Conservation (phyloP, 2,329 filamentous ascomycete species). For the Cercospora berteroae region DNA sequence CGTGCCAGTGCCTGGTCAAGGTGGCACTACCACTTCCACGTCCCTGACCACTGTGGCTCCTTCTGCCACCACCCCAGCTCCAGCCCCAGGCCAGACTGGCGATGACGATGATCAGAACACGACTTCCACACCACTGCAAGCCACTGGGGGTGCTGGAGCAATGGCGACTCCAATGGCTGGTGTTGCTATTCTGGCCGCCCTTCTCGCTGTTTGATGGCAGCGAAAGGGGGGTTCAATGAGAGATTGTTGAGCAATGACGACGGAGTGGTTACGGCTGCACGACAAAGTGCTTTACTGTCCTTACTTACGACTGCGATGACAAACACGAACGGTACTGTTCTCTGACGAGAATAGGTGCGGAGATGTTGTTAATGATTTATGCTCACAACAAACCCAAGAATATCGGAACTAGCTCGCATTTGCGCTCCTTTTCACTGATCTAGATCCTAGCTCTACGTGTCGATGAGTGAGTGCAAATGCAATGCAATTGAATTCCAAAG, state of each 20-base stretch:
- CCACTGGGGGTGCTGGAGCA: background rate
- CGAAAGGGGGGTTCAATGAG: background rate
- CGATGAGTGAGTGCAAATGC: background rate
- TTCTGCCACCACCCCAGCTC: background rate
- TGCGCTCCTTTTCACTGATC: background rate
- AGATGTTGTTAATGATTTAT: background rate
- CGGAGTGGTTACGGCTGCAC: background rate
- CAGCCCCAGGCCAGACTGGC: background rate
- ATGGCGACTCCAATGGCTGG: constrained; percentile 7
- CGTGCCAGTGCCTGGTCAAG: background rate
- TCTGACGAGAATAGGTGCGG: background rate
- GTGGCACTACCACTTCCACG: background rate
- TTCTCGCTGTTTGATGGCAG: background rate
- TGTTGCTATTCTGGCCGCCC: background rate
- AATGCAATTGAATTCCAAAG: background rate
- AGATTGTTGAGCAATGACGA: background rate
- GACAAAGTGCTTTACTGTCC: background rate
- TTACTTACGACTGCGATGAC: background rate
- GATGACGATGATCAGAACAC: background rate
- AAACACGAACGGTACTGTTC: background rate
- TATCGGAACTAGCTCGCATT: background rate
- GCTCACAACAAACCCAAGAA: background rate
- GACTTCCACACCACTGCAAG: background rate
- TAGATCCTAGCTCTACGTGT: background rate
- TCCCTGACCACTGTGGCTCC: background rate